Evolutionary conservation across 176 grass and related monocot genomes (phyloP), one percentile per base, ranked within the genome.

Genomic region (Melocanna baccifera): DNA sequence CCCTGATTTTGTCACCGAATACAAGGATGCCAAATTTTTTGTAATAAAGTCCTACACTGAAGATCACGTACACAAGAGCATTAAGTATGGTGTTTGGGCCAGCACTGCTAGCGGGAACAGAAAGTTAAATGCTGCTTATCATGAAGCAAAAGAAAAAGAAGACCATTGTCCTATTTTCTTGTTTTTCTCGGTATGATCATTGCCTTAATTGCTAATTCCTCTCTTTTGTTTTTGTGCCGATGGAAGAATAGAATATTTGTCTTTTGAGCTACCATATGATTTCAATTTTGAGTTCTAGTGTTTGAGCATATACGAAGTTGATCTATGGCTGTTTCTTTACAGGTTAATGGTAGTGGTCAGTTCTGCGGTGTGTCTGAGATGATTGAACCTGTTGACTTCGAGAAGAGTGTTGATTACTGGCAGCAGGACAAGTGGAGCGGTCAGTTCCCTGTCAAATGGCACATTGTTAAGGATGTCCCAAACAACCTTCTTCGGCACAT

Each of bases 361-460:
- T 94, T 88, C 34, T 94, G 92, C 1, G 92, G 92, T 20, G 82
- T 94, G 10, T 88, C 92, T 58, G 92, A 94, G 88, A 94, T 94
- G 92, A 79, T 75, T 81, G 92, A 88, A 25, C 82, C 82, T 22
- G 88, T 94, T 7, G 69, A 94, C 51, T 94, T 94, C 41, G 92
- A 91, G 48, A 94, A 81, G 25, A 91, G 86, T 25, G 88, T 91
- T 22, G 61, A 79, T 83, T 94, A 88, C 61, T 94, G 92, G 92
- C 92, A 93, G 88, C 78, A 91, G 40, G 83, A 83, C 67, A 84
- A 88, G 69, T 94, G 92, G 92, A 88, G 69, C 12, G 88, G 92
- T 6, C 88, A 91, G 32, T 94, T 94, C 75, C 88, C 92, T 13
- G 88, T 94, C 43, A 94, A 88, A 76, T 94, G 92, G 92, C 92